Conservation (phyloP, 352 stramenopile genomes). For the Globisporangium iwayamae region DNA sequence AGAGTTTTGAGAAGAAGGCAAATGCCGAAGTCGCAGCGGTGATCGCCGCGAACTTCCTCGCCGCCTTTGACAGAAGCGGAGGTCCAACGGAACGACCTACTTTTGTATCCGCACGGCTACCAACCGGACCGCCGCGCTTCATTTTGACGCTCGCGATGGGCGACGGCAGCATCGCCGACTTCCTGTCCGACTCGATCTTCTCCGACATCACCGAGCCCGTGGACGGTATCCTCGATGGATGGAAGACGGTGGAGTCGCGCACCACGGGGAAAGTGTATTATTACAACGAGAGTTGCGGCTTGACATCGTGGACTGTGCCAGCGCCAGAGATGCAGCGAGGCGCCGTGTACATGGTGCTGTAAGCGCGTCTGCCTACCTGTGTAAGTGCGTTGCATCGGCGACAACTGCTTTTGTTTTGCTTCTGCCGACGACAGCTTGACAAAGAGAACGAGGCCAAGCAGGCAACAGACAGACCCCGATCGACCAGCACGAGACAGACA, state of each 20-base stretch:
- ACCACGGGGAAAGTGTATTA: slow-evolving; percentile 82
- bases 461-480: background rate
- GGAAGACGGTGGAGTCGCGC: slow-evolving; percentile 64
- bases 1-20: slow-evolving; percentile 49
- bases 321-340: slow-evolving; percentile 47
- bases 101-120: slow-evolving; percentile 9
- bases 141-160: slow-evolving; percentile 56
- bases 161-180: slow-evolving; percentile 68
- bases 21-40: slow-evolving; percentile 48
- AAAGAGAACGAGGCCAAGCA: background rate
- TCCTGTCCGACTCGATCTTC: slow-evolving; percentile 63
- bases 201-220: slow-evolving; percentile 40
- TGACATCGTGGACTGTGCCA: slow-evolving; percentile 77
- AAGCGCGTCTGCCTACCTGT: slow-evolving; percentile 14
- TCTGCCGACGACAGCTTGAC: background rate
- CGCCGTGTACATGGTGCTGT: slow-evolving; percentile 77
- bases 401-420: background rate
- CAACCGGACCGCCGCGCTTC: slow-evolving; percentile 30
- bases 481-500: background rate
- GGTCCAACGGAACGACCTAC: slow-evolving; percentile 10
- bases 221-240: slow-evolving; percentile 39
- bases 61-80: slow-evolving; percentile 29
- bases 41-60: slow-evolving; percentile 57
- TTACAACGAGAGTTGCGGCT: slow-evolving; percentile 73
- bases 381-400: background rate